Percentiles rank a stretch among this genome's conserved stretches.
These are phyloP conservation scores for Kodamaea fungicola DNA, from an alignment of 1,139 yeast genomes.

Conservation along the genomic window DNA sequence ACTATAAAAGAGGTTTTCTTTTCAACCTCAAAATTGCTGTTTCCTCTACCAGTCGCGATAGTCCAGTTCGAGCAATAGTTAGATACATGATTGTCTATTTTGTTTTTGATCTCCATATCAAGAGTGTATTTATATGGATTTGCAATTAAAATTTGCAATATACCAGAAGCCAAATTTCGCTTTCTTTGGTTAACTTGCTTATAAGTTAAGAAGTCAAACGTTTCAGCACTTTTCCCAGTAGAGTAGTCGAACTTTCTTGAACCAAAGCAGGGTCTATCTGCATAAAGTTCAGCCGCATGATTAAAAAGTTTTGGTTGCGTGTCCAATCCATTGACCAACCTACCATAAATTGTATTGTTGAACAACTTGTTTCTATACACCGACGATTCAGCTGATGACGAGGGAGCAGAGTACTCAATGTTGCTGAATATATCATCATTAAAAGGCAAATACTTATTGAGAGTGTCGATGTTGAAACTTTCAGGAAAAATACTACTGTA, in stretches of 20 bases:
- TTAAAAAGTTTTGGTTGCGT: conserved; percentile 28
- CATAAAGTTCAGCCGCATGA: conserved; percentile 16
- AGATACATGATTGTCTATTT: conserved; percentile 24
- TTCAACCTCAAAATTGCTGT: conserved; percentile 10
- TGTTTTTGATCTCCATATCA: conserved; percentile 13
- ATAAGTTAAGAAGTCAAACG: conserved; percentile 20
- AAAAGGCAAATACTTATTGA: conserved; percentile 6
- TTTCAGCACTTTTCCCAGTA: conserved; percentile 18
- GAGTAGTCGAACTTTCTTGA: conserved; percentile 29
- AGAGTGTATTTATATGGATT: conserved; percentile 24
- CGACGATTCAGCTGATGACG: conserved; percentile 2
- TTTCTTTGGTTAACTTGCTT: conserved; percentile 20
- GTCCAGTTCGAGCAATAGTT: conserved; percentile 11
- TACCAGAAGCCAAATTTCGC: conserved; percentile 30
- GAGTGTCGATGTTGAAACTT: conserved; percentile 2
- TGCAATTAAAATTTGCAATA: conserved; percentile 25
- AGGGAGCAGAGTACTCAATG: conserved; percentile 1
- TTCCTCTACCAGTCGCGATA: conserved; percentile 4
- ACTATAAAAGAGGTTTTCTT: conserved; percentile 27
- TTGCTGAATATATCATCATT: conserved; percentile 4
- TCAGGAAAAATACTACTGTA: conserved; percentile 7
- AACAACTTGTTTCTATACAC: conserved; percentile 6
- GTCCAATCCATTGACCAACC: conserved; percentile 20
- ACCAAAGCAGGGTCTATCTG: conserved; percentile 27
- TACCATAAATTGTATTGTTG: conserved; percentile 2